Conservation (phyloP, 495 filamentous ascomycete species). For the Aspergillus wentii region DNA sequence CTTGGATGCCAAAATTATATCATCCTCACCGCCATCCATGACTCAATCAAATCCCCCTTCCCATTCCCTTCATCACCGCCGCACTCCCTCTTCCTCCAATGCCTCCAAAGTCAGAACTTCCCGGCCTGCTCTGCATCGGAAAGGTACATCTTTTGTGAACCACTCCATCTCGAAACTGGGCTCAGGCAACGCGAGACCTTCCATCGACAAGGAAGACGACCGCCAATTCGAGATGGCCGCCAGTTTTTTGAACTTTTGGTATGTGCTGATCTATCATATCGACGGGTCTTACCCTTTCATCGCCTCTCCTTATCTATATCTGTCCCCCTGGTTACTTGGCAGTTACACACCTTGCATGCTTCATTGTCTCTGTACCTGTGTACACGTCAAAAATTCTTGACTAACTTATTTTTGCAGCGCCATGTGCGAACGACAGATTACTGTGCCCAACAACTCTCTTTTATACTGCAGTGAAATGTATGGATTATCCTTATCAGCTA, state of each 20-base stretch:
- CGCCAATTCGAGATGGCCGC: conserved; percentile 47
- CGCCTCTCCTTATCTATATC: conserved; percentile 20
- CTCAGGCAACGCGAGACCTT: conserved; percentile 22
- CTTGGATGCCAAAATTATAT: conserved; percentile 8
- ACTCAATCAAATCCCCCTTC: conserved; percentile 22
- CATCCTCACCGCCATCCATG: conserved; percentile 41
- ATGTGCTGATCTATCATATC: conserved; percentile 24
- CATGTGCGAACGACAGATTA: conserved; percentile 64
- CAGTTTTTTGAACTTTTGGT: conserved; percentile 66
- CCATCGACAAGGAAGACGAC: conserved; percentile 37
- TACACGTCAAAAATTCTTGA: too few relatives aligned
- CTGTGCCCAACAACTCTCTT: conserved; percentile 56
- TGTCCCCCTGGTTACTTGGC: too few relatives aligned
- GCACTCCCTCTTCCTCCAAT: conserved; percentile 31
- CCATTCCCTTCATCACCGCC: conserved; percentile 27
- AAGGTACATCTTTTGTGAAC: conserved; percentile 29
- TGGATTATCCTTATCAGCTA: conserved; percentile 11
- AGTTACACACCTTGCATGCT: conserved; percentile 25
- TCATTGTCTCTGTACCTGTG: too few relatives aligned
- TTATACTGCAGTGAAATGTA: conserved; percentile 56
- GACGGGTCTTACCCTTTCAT: too few relatives aligned
- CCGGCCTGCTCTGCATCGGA: conserved; percentile 32
- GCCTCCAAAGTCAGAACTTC: conserved; percentile 25
- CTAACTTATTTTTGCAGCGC: conserved; percentile 39
- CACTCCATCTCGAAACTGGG: conserved; percentile 37